A percentile compares a stretch with the other conserved stretches of the same genome.
phyloP scores from a whole-genome alignment of 306 rosid species.

The Calophaca sinica region DNA sequence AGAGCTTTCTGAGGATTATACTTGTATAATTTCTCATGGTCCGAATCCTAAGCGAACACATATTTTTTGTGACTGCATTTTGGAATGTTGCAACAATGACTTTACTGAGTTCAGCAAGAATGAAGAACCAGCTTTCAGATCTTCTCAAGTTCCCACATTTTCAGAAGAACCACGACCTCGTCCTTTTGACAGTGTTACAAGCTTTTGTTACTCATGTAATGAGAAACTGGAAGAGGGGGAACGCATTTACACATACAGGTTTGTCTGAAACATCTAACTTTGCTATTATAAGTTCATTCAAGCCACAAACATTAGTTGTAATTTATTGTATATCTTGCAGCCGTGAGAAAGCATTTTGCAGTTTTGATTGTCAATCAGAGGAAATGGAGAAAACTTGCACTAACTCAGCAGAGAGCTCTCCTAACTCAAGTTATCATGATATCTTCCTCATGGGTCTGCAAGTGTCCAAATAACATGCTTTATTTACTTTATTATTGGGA shows the following conservation, averaged over 20 bases:
- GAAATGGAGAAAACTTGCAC: constrained; percentile 53
- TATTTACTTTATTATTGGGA: constrained; percentile 37
- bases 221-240: constrained; percentile 62
- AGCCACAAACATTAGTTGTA: constrained; percentile 30
- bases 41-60: constrained; percentile 85
- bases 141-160: constrained; percentile 47
- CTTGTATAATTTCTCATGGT: constrained; percentile 93
- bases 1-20: constrained; percentile 92
- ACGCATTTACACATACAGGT: constrained; percentile 64
- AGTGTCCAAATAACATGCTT: constrained; percentile 45
- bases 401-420: constrained; percentile 59
- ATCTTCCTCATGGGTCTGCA: constrained; percentile 68
- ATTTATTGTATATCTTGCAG: constrained; percentile 49
- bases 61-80: constrained; percentile 88
- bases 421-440: constrained; percentile 69
- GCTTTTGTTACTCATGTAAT: constrained; percentile 62
- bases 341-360: constrained; percentile 74
- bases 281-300: not conserved
- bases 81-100: constrained; percentile 75
- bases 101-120: constrained; percentile 53
- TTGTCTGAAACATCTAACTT: constrained; percentile 39
- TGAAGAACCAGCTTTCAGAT: constrained; percentile 53
- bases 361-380: constrained; percentile 59
- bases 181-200: constrained; percentile 44
- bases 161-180: constrained; percentile 45